Conservation (phyloP, 106 monocot genomes). For the Allium cepa region DNA sequence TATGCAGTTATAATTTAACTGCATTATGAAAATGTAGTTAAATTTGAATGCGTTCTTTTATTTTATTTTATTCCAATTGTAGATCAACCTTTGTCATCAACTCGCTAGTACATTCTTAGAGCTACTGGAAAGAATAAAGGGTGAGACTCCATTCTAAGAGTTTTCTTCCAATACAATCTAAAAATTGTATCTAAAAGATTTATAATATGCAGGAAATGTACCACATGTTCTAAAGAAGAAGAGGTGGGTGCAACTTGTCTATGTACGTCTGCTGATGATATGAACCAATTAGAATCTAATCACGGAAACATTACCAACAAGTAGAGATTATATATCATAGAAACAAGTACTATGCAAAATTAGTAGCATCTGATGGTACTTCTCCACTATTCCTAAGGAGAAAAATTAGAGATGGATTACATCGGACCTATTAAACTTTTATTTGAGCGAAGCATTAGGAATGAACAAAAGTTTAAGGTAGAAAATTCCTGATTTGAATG, state of each 20-base stretch:
- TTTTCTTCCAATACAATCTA: not conserved
- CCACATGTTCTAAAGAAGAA: slow-evolving; percentile 22
- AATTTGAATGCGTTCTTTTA: too few relatives aligned
- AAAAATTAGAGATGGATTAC: slow-evolving; percentile 24
- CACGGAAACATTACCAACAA: slow-evolving; percentile 37
- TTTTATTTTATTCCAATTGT: not conserved
- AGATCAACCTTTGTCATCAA: not conserved
- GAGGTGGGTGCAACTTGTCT: slow-evolving; percentile 5
- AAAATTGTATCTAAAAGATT: too few relatives aligned
- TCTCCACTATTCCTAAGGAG: slow-evolving; percentile 22
- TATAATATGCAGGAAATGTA: slow-evolving; percentile 17
- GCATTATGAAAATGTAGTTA: too few relatives aligned
- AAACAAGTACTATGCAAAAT: slow-evolving; percentile 18
- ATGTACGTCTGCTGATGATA: slow-evolving; percentile 4
- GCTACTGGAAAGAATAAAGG: not conserved
- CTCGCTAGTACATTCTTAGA: slow-evolving; percentile 3
- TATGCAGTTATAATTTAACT: too few relatives aligned
- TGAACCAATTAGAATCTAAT: slow-evolving; percentile 13
- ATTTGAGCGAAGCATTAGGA: slow-evolving; percentile 25
- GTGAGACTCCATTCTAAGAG: not conserved
- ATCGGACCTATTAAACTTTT: slow-evolving; percentile 5
- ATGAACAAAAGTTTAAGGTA: slow-evolving; percentile 10
- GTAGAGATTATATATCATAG: slow-evolving; percentile 23
- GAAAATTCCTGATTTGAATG: slow-evolving; percentile 4
- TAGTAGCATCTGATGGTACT: slow-evolving; percentile 33